phyloP scores from a whole-genome alignment of 208 protist species.

The Trichomonas gallinae region DNA sequence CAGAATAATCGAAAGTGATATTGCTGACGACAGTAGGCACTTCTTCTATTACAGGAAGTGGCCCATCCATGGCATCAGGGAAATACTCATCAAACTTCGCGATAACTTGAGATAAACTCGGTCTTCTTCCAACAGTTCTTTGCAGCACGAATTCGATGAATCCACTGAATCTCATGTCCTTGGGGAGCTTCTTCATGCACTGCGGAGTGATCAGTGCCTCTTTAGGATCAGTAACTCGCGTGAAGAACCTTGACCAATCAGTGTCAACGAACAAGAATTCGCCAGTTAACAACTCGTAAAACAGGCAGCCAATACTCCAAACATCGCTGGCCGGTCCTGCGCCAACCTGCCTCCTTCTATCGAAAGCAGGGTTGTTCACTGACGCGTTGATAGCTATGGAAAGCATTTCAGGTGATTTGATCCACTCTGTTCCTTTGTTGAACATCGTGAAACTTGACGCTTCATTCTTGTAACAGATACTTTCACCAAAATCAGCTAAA shows the following conservation, averaged over 20 bases:
- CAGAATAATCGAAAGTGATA: neutral
- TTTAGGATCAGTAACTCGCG: neutral
- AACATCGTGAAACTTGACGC: neutral
- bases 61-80: neutral
- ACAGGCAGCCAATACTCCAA: conserved; percentile 35
- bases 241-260: neutral
- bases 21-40: neutral
- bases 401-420: conserved; percentile 6
- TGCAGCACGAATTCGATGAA: neutral
- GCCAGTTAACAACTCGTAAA: conserved; percentile 33
- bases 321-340: conserved; percentile 20
- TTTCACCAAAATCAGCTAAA: conserved; percentile 1
- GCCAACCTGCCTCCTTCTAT: neutral
- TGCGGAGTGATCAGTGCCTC: neutral
- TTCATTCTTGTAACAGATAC: neutral
- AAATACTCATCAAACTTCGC: conserved; percentile 7
- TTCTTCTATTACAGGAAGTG: neutral
- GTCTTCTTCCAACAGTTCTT: neutral
- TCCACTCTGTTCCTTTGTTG: conserved; percentile 22
- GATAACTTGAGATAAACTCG: neutral
- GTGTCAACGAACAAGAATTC: conserved; percentile 33
- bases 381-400: conserved; percentile 3
- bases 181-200: neutral
- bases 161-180: neutral
- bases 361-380: neutral